These are phyloP conservation scores for Fusarium palustre DNA, from an alignment of 2,329 filamentous ascomycete species.

Conservation along the genomic window DNA sequence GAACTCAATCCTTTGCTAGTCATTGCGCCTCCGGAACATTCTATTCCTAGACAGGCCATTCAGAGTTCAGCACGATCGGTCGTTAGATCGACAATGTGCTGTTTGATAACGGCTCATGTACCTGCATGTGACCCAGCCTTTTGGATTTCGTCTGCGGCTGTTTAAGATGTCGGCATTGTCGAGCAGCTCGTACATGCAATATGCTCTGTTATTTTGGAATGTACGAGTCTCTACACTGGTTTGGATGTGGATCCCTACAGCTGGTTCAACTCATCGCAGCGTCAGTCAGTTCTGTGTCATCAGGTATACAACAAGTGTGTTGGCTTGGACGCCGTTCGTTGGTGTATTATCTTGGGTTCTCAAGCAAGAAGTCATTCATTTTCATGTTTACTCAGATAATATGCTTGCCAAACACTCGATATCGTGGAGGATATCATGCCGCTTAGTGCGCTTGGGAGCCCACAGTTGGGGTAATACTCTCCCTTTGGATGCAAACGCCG, in stretches of 20 bases:
- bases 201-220: slow-evolving; percentile 10
- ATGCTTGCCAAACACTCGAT: slow-evolving; percentile 48
- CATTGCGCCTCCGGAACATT: slow-evolving; percentile 7
- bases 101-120: not conserved
- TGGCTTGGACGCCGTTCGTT: slow-evolving; percentile 21
- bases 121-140: slow-evolving; percentile 2
- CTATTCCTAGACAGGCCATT: slow-evolving; percentile 31
- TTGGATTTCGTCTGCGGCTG: slow-evolving; percentile 2
- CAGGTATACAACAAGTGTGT: slow-evolving; percentile 8
- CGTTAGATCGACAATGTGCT: not conserved
- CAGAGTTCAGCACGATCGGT: slow-evolving; percentile 5
- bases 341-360: slow-evolving; percentile 38
- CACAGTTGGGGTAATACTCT: slow-evolving; percentile 44
- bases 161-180: slow-evolving; percentile 8
- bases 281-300: not conserved
- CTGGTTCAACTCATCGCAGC: slow-evolving; percentile 21
- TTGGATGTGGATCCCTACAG: slow-evolving; percentile 12
- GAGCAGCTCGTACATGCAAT: slow-evolving; percentile 12
- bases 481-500: slow-evolving; percentile 58
- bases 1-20: not conserved
- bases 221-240: slow-evolving; percentile 14
- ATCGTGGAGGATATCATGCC: slow-evolving; percentile 59
- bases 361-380: slow-evolving; percentile 45
- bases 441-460: slow-evolving; percentile 51
- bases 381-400: slow-evolving; percentile 45